phyloP scores from a whole-genome alignment of 2,329 filamentous ascomycete genomes.

The Fusarium agapanthi region DNA sequence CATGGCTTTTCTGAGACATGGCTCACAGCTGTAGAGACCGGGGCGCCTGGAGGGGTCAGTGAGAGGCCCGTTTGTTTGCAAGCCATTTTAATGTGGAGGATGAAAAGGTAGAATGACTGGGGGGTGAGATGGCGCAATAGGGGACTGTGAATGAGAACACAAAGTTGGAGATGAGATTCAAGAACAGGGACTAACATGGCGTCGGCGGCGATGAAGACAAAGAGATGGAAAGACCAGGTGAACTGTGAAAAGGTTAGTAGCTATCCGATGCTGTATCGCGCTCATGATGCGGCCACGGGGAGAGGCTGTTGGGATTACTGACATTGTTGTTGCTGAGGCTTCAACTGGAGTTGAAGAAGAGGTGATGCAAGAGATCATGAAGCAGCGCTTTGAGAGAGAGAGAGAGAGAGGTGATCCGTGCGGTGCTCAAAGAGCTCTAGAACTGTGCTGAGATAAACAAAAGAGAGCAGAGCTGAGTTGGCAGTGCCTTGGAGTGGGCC shows the following conservation, averaged over 20 bases:
- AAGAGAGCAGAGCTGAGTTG: too few relatives aligned
- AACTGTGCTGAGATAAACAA: too few relatives aligned
- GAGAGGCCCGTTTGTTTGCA: neutral
- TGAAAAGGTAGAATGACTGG: too few relatives aligned
- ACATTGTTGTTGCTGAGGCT: neutral
- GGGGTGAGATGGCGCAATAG: too few relatives aligned
- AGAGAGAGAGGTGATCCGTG: rapidly evolving
- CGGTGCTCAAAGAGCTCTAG: neutral
- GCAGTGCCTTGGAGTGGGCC: too few relatives aligned
- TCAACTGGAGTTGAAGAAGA: neutral
- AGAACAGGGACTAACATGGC: neutral
- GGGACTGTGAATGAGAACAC: neutral
- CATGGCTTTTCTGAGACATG: neutral
- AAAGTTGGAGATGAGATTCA: neutral
- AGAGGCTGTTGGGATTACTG: neutral
- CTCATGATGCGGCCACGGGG: rapidly evolving
- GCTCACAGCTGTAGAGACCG: neutral
- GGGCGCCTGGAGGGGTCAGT: neutral
- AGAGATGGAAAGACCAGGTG: rapidly evolving
- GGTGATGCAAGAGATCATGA: neutral
- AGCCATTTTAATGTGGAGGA: too few relatives aligned
- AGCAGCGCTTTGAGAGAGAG: neutral
- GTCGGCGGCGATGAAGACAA: neutral
- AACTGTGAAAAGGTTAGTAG: neutral
- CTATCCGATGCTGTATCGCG: too few relatives aligned